Percentiles rank a stretch among this genome's conserved stretches.
phyloP scores from a whole-genome alignment of 345 rosid genomes.

The Pugionium dolabratum region DNA sequence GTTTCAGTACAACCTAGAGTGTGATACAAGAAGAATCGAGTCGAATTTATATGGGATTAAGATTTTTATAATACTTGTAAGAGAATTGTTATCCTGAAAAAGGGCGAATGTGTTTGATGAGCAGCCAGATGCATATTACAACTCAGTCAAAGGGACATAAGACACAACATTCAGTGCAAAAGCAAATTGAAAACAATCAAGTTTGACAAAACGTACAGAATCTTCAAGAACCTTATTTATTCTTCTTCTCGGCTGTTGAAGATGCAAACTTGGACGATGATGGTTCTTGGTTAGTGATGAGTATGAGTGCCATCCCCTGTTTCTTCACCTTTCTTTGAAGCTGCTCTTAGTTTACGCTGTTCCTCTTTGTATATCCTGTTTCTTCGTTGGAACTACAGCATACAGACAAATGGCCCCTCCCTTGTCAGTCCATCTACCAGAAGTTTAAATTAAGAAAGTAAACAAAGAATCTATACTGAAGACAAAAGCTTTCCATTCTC shows the following conservation, averaged over 20 bases:
- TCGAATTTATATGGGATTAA: too few species aligned
- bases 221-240: constrained; percentile 43
- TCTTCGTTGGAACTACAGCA: constrained; percentile 82
- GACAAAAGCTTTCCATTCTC: neutral
- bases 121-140: constrained; percentile 24
- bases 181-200: constrained; percentile 22
- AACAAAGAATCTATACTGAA: neutral
- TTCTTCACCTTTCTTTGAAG: constrained; percentile 56
- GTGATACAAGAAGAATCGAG: too few species aligned
- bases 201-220: constrained; percentile 34
- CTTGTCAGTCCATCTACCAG: constrained; percentile 8
- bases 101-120: constrained; percentile 20
- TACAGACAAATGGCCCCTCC: neutral
- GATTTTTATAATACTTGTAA: constrained; percentile 5
- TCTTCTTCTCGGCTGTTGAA: constrained; percentile 10
- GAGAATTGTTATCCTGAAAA: constrained; percentile 27
- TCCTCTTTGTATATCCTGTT: constrained; percentile 97
- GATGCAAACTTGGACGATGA: constrained; percentile 26
- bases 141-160: constrained; percentile 17
- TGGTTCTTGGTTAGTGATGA: constrained; percentile 41
- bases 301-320: constrained; percentile 47
- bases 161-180: neutral
- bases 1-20: too few species aligned
- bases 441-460: constrained; percentile 1
- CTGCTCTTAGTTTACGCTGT: constrained; percentile 90